Base-by-base conservation (phyloP, 2,329 filamentous ascomycete genomes). In the Stromatinia cepivora region DNA sequence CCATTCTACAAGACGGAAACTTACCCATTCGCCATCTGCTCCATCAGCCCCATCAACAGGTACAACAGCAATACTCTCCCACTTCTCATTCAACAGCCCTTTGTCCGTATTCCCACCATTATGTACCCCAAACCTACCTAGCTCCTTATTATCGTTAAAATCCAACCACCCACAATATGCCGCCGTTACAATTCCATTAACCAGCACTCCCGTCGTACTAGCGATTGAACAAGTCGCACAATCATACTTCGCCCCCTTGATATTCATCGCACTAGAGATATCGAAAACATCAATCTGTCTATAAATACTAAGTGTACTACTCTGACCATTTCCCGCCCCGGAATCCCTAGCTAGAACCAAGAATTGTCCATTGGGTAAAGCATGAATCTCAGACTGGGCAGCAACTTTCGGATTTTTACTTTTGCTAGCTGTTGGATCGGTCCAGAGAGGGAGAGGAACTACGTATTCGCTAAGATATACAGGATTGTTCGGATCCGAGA, bases 51-150 rank as follows among this genome's bases (percentile, higher is more conserved):
- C 82, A 73, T 87, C 82, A 9, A 87, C 84, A 0, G 88, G 88
- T 3, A 88, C 83, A 34, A 92, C 77, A 3, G 87, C 86, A 61
- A 93, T 79, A 28, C 85, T 87, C 81, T 93, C 90, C 90, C 90
- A 93, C 77, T 93, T 93, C 82, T 93, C 90, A 74, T 92, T 92
- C 77, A 93, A 76, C 48, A 92, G 79, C 0, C 78, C 80, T 0
- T 79, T 75, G 75, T 90, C 85, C 73, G 89, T 84, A 0, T 79
- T 80, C 0, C 88, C 90, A 3, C 90, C 90, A 73, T 92, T 92
- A 74, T 90, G 88, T 5, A 91, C 78, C 0, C 87, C 86, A 72
- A 92, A 92, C 28, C 86, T 84, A 52, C 82, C 84, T 31, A 93
- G 81, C 79, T 92, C 84, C 1, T 80, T 75, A 72, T 90, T 88